These are phyloP conservation scores for Cyberlindnera sargentensis DNA, from an alignment of 805 yeast genomes.

Conservation along the genomic window DNA sequence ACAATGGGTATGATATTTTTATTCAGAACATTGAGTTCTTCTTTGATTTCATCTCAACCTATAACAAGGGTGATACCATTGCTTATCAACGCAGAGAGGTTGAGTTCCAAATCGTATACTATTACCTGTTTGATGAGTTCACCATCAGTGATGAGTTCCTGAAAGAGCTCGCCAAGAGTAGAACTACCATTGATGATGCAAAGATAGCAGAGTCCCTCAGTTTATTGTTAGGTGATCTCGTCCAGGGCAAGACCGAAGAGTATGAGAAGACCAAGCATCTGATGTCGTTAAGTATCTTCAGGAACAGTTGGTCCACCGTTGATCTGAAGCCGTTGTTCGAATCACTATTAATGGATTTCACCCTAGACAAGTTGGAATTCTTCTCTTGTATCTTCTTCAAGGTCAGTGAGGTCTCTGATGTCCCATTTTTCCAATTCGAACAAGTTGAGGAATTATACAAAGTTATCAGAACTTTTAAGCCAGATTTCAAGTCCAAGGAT, in stretches of 20 bases:
- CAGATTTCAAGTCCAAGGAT: constrained; percentile 26
- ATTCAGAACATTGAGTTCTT: constrained; percentile 33
- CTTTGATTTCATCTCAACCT: constrained; percentile 27
- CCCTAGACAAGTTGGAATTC: constrained; percentile 23
- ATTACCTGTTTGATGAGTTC: constrained; percentile 18
- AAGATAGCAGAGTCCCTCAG: constrained; percentile 14
- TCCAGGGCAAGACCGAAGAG: constrained; percentile 12
- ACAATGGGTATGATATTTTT: constrained; percentile 27
- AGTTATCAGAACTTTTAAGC: neutral
- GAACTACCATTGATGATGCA: constrained; percentile 4
- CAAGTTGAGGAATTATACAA: constrained; percentile 9
- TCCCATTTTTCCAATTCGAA: constrained; percentile 7
- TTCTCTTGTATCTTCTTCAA: constrained; percentile 21
- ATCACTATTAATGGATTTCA: constrained; percentile 14
- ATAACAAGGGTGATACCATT: constrained; percentile 10
- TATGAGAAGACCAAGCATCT: constrained; percentile 18
- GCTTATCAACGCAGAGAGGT: constrained; percentile 3
- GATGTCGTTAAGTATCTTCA: constrained; percentile 20
- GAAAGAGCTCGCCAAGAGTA: constrained; percentile 23
- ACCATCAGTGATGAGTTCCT: constrained; percentile 17
- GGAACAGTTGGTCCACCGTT: constrained; percentile 23
- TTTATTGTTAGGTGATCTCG: constrained; percentile 22
- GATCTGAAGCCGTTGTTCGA: constrained; percentile 13
- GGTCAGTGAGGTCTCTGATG: constrained; percentile 10
- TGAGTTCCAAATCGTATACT: constrained; percentile 21